phyloP scores from a whole-genome alignment of 139 green algal genomes.

The Auxenochlorella protothecoides region DNA sequence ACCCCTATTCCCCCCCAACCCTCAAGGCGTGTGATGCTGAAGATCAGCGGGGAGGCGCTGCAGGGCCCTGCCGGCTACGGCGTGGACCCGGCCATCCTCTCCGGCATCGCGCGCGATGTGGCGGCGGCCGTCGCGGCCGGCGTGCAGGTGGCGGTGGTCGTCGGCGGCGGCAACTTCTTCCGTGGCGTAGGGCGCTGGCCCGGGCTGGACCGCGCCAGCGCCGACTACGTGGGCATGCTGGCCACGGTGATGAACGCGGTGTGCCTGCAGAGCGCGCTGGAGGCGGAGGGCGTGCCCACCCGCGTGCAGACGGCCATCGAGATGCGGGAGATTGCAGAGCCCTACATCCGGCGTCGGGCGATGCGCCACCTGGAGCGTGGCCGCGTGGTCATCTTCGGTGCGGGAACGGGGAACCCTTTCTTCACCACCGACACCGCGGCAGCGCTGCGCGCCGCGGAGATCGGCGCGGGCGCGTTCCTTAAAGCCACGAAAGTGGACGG shows the following conservation, averaged over 20 bases:
- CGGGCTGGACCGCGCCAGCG: slow-evolving; percentile 81
- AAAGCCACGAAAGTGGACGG: slow-evolving; percentile 97
- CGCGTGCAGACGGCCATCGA: slow-evolving; percentile 90
- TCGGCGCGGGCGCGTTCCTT: slow-evolving; percentile 82
- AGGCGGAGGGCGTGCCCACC: slow-evolving; percentile 53
- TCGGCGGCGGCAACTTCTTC: slow-evolving; percentile 97
- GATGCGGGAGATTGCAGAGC: slow-evolving; percentile 92
- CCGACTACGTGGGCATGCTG: slow-evolving; percentile 98
- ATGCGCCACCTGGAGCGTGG: slow-evolving; percentile 89
- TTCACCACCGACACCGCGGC: slow-evolving; percentile 98
- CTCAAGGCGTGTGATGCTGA: slow-evolving; percentile 70
- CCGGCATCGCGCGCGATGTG: slow-evolving; percentile 76
- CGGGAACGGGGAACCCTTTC: slow-evolving; percentile 93
- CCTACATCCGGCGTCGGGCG: slow-evolving; percentile 89
- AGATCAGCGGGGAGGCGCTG: slow-evolving; percentile 90
- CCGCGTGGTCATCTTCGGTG: slow-evolving; percentile 94
- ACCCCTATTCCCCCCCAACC: neutral
- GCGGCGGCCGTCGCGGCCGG: slow-evolving; percentile 37
- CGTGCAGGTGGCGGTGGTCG: slow-evolving; percentile 80
- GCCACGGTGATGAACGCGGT: slow-evolving; percentile 98
- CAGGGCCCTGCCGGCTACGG: slow-evolving; percentile 68
- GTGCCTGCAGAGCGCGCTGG: slow-evolving; percentile 65
- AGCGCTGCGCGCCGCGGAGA: slow-evolving; percentile 88
- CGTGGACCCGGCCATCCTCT: slow-evolving; percentile 77
- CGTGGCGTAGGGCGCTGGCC: slow-evolving; percentile 65